These are phyloP conservation scores for Ampelocalamus luodianensis DNA, from an alignment of 176 grass and related monocot genomes.

Conservation along the genomic window DNA sequence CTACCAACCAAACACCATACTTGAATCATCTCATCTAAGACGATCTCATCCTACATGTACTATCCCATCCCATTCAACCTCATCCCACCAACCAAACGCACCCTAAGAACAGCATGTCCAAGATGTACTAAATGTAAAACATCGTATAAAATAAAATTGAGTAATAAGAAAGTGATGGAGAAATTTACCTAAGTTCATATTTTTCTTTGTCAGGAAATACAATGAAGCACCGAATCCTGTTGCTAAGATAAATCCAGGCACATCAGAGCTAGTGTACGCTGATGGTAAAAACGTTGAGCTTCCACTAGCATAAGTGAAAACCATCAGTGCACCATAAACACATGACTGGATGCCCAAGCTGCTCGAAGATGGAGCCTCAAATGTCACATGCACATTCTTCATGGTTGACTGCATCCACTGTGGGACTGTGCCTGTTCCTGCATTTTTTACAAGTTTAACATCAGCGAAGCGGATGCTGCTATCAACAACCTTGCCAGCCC, in stretches of 20 bases:
- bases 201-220: slow-evolving; percentile 96
- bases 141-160: neutral
- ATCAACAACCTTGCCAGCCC: slow-evolving; percentile 86
- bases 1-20: too few relatives aligned
- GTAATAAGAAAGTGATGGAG: neutral
- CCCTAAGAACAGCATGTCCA: neutral
- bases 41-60: too few relatives aligned
- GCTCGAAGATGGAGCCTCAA: slow-evolving; percentile 67
- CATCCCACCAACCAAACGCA: too few relatives aligned
- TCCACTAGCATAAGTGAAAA: slow-evolving; percentile 85
- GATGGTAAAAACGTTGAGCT: slow-evolving; percentile 63
- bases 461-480: slow-evolving; percentile 86
- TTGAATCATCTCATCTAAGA: too few relatives aligned
- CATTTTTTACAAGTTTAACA: slow-evolving; percentile 74
- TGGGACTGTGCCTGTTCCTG: slow-evolving; percentile 47
- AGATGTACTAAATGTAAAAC: neutral
- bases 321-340: slow-evolving; percentile 83
- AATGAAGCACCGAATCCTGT: slow-evolving; percentile 84
- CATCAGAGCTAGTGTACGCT: slow-evolving; percentile 67
- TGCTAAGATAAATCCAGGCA: slow-evolving; percentile 82
- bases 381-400: slow-evolving; percentile 69
- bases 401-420: slow-evolving; percentile 79
- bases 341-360: slow-evolving; percentile 78
- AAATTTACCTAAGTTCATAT: slow-evolving; percentile 76
- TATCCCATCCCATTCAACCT: too few relatives aligned